phyloP scores from a whole-genome alignment of 331 rosid genomes.

The Stylosanthes scabra region DNA sequence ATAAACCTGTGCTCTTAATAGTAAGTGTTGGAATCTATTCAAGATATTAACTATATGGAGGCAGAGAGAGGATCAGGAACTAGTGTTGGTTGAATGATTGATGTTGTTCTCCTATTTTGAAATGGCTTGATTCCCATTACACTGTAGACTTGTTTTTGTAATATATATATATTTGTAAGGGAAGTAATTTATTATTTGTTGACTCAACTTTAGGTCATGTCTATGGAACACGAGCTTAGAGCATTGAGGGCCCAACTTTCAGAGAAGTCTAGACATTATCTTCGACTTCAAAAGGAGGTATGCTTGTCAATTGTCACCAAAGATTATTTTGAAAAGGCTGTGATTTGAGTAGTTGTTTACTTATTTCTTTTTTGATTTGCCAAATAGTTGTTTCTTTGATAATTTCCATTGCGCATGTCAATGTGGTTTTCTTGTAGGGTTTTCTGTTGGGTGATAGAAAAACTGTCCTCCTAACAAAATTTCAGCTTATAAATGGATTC shows the following conservation, averaged over 20 bases:
- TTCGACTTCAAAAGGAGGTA: constrained; percentile 87
- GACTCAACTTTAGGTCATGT: constrained; percentile 76
- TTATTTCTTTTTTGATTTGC: background rate
- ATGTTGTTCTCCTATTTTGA: constrained; percentile 18
- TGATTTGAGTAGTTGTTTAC: background rate
- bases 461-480: background rate
- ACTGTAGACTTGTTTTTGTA: constrained; percentile 9
- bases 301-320: constrained; percentile 28
- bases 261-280: constrained; percentile 80
- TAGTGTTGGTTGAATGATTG: background rate
- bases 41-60: background rate
- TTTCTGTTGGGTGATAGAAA: constrained; percentile 12
- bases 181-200: constrained; percentile 21
- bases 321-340: constrained; percentile 24
- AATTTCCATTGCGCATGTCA: background rate
- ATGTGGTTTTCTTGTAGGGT: background rate
- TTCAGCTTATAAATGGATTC: constrained; percentile 4
- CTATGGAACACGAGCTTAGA: constrained; percentile 93
- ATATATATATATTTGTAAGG: constrained; percentile 8
- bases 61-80: background rate
- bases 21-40: background rate
- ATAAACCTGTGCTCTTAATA: background rate
- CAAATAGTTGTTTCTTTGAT: background rate
- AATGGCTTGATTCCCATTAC: constrained; percentile 7
- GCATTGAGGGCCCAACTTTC: constrained; percentile 87